Conservation (phyloP, 73 alveolate species). For the Paramecium sexaurelia region DNA sequence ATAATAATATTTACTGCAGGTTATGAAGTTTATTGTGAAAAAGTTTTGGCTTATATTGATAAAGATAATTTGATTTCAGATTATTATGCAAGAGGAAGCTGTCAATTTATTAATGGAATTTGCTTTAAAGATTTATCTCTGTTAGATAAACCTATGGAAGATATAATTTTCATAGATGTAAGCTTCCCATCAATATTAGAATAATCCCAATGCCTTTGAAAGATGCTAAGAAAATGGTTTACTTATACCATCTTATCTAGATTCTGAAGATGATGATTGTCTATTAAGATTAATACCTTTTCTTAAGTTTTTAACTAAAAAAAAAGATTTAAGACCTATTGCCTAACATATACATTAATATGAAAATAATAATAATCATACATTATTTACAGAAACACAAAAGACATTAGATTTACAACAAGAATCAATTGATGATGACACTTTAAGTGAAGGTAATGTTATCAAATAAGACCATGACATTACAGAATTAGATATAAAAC, state of each 20-base stretch:
- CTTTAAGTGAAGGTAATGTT: constrained; percentile 45
- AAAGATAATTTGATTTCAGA: not conserved
- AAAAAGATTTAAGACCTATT: constrained; percentile 14
- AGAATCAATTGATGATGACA: constrained; percentile 18
- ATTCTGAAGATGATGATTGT: constrained; percentile 58
- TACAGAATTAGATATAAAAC: constrained; percentile 28
- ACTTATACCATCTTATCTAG: constrained; percentile 46
- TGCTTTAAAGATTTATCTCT: constrained; percentile 30
- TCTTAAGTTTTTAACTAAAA: not conserved
- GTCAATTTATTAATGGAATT: constrained; percentile 25
- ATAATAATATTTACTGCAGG: constrained; percentile 53
- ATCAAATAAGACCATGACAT: constrained; percentile 10
- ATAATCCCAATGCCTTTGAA: constrained; percentile 53
- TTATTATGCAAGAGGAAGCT: constrained; percentile 42
- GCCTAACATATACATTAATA: not conserved
- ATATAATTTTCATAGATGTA: constrained; percentile 42
- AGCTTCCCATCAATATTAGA: not conserved
- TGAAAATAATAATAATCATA: not conserved
- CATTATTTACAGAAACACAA: not conserved
- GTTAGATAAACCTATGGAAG: constrained; percentile 45
- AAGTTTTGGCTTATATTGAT: constrained; percentile 8
- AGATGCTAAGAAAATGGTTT: constrained; percentile 34
- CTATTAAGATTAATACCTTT: constrained; percentile 31
- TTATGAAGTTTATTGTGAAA: constrained; percentile 45
- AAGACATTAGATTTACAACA: not conserved